Evolutionary conservation across 176 grass and related monocot species (phyloP).

Genomic region (Eleusine indica): DNA sequence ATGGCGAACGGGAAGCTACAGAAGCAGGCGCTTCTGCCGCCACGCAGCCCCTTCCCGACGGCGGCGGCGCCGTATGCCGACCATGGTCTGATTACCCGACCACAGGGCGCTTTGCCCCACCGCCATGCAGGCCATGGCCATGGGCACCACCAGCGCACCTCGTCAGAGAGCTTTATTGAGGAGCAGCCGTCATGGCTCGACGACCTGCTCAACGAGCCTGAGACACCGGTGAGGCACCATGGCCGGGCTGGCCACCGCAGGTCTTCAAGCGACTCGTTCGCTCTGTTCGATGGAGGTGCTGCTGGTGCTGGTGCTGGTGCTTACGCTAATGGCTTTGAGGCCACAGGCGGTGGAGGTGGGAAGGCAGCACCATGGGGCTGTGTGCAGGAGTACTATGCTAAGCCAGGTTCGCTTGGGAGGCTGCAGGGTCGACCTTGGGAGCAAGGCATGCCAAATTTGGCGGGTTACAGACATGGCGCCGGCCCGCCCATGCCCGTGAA

Average conservation of each 20-base stretch:
- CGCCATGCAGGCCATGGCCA: slow-evolving; percentile 35
- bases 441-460: slow-evolving; percentile 41
- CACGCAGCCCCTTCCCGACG: slow-evolving; percentile 78
- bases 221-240: slow-evolving; percentile 58
- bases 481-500: slow-evolving; percentile 35
- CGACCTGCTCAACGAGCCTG: slow-evolving; percentile 85
- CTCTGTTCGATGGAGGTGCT: slow-evolving; percentile 56
- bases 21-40: slow-evolving; percentile 76
- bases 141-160: slow-evolving; percentile 71
- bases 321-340: slow-evolving; percentile 49
- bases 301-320: not conserved
- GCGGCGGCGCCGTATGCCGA: slow-evolving; percentile 46
- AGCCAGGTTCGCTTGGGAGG: slow-evolving; percentile 48
- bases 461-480: slow-evolving; percentile 36
- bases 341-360: slow-evolving; percentile 38
- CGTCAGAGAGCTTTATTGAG: slow-evolving; percentile 92
- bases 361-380: slow-evolving; percentile 41
- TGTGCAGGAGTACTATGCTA: slow-evolving; percentile 57
- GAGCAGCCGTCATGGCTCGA: slow-evolving; percentile 97
- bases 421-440: slow-evolving; percentile 59
- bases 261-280: slow-evolving; percentile 89
- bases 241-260: slow-evolving; percentile 67
- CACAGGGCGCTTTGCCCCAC: slow-evolving; percentile 48
- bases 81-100: slow-evolving; percentile 56
- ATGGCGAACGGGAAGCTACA: slow-evolving; percentile 55